Base-by-base conservation (phyloP, 345 rosid species). In the Hibiscus trionum region DNA sequence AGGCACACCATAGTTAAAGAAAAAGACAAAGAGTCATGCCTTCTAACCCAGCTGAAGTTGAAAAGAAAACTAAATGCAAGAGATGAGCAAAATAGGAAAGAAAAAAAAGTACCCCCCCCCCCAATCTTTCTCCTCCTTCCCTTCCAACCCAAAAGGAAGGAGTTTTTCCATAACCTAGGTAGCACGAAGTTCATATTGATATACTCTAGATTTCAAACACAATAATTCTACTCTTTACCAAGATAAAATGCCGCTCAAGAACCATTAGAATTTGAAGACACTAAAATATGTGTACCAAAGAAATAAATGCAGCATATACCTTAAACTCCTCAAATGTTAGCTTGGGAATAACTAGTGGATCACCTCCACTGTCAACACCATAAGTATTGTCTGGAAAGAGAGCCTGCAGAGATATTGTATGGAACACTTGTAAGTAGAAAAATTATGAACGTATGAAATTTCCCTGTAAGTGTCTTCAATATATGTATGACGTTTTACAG, bases 281-380 rank as follows among this genome's bases (percentile, higher is more conserved):
- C 58, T 26, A 27, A 33, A 47, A 46, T n/a, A 66, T 26, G 58
- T 66, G 14, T 66, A 26, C 5, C 71, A 66, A 66, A 39, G 39
- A 4, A 65, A 47, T 7, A 27, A 49, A 49, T 15, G 55, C 71
- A 64, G 52, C 73, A 61, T 26, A 87, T 31, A 90, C 98, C 97
- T 90, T 81, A 78, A 94, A 94, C 79, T 94, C 90, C 82, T 87
- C 95, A 76, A 87, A 91, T 65, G 96, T 88, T 83, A 94, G 85
- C 75, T 85, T 81, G 42, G 98, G 95, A 74, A 94, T 94, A 72
- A 73, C 91, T 84, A 80, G 87, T 50, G 98, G 98, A 82, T 94
- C 97, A 50, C 97, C 98, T 73, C 98, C 97, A 76, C 98, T 94
- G 78, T 94, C 98, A 75, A 94, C 98, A 74, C 98, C 96, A 66